Evolutionary conservation across 2,329 filamentous ascomycete genomes (phyloP).

Genomic region (Clonostachys solani): DNA sequence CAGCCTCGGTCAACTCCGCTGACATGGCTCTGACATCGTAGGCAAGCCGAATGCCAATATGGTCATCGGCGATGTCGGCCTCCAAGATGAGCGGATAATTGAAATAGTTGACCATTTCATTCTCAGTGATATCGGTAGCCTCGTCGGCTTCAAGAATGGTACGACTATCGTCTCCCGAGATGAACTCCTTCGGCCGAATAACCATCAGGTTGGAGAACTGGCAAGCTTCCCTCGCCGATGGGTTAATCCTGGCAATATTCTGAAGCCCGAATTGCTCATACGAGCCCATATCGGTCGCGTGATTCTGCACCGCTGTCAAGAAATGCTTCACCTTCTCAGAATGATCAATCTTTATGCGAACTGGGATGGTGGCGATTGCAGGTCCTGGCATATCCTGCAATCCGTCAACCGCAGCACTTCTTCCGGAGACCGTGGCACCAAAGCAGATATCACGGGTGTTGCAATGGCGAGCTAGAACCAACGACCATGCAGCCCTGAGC

Average conservation of each 20-base stretch:
- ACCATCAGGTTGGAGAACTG: not conserved
- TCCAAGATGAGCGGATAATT: not conserved
- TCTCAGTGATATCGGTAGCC: conserved; percentile 11
- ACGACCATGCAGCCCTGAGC: conserved; percentile 12
- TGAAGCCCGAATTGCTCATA: conserved; percentile 12
- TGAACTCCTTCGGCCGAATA: not conserved
- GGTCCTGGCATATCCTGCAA: conserved; percentile 13
- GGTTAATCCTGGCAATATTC: conserved; percentile 10
- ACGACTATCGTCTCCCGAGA: not conserved
- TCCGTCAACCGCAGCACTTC: conserved; percentile 9
- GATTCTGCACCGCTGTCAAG: conserved; percentile 8
- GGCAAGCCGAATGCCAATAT: not conserved
- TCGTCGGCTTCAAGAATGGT: not conserved
- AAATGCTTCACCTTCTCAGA: conserved; percentile 5
- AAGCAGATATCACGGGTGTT: conserved; percentile 6
- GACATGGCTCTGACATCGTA: conserved; percentile 3
- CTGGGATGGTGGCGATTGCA: conserved; percentile 10
- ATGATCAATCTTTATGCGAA: conserved; percentile 3
- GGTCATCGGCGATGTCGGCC: not conserved
- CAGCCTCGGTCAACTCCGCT: conserved; percentile 3
- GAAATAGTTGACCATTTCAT: conserved; percentile 14
- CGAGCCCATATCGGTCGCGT: conserved; percentile 6
- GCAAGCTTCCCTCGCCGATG: not conserved
- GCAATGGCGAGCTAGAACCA: not conserved
- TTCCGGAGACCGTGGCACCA: conserved; percentile 4